phyloP scores from a whole-genome alignment of 371 early-diverging fungal genomes.

The Mucor piriformis region DNA sequence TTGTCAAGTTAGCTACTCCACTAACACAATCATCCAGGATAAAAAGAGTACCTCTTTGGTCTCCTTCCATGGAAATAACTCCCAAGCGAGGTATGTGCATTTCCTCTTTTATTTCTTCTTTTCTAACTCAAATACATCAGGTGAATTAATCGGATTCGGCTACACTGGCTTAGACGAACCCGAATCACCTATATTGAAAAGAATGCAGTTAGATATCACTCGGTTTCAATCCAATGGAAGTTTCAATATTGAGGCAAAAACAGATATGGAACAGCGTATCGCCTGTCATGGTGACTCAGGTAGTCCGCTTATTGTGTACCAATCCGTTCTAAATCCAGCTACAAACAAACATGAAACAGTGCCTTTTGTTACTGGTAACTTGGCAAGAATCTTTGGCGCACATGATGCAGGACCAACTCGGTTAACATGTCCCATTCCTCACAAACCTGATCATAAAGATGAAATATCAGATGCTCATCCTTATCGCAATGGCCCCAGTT shows the following conservation, averaged over 20 bases:
- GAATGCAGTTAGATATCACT: conserved; percentile 28
- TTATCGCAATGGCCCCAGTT: too few relatives aligned
- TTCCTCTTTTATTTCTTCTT: not conserved
- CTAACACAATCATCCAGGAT: conserved; percentile 25
- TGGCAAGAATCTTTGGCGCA: conserved; percentile 48
- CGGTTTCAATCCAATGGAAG: conserved; percentile 13
- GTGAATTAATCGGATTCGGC: conserved; percentile 42
- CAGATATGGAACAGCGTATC: conserved; percentile 18
- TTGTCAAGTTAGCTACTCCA: conserved; percentile 33
- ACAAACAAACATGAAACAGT: conserved; percentile 1
- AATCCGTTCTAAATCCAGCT: not conserved
- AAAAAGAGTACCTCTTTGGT: conserved; percentile 38
- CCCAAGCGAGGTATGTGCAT: conserved; percentile 14
- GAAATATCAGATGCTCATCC: not conserved
- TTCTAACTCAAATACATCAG: conserved; percentile 11
- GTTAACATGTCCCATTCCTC: conserved; percentile 36
- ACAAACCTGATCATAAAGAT: not conserved
- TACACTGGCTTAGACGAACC: conserved; percentile 23
- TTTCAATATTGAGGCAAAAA: conserved; percentile 27
- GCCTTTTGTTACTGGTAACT: conserved; percentile 32
- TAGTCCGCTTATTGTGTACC: conserved; percentile 28
- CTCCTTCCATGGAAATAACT: conserved; percentile 12
- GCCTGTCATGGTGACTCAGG: conserved; percentile 56
- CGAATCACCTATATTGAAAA: conserved; percentile 28
- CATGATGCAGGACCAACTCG: conserved; percentile 25